Evolutionary conservation across 2,329 filamentous ascomycete species (phyloP).

Genomic region (Neofusicoccum umdonicola): DNA sequence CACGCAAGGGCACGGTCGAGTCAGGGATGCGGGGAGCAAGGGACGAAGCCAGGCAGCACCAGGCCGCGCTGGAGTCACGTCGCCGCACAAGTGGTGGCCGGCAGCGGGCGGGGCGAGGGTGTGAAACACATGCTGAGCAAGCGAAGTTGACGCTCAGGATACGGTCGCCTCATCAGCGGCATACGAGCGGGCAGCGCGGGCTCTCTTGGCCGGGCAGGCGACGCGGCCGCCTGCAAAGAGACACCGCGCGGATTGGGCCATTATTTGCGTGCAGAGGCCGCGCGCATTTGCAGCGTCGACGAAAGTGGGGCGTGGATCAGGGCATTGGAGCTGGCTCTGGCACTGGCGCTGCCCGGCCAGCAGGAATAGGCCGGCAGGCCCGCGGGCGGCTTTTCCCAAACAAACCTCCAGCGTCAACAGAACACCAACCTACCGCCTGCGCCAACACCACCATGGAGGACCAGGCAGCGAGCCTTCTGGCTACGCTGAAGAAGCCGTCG

Average conservation of each 20-base stretch:
- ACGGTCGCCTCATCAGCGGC: neutral
- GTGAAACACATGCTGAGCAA: neutral
- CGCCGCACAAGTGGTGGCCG: neutral
- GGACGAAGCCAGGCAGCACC: neutral
- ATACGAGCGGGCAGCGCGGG: neutral
- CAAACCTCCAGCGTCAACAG: slow-evolving; percentile 12
- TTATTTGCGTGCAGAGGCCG: neutral
- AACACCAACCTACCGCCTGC: slow-evolving; percentile 4
- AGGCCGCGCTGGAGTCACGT: neutral
- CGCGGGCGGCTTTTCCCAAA: slow-evolving; percentile 13
- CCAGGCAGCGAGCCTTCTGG: slow-evolving; percentile 54
- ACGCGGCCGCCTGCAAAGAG: neutral
- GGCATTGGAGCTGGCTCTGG: too few relatives aligned
- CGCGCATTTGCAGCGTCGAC: neutral
- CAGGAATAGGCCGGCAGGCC: neutral
- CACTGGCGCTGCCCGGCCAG: neutral
- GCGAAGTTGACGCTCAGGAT: neutral
- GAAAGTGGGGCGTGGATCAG: neutral
- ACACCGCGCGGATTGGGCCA: neutral
- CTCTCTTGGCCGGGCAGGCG: neutral
- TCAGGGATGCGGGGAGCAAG: slow-evolving; percentile 6
- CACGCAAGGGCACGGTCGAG: slow-evolving; percentile 7
- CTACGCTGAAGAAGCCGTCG: slow-evolving; percentile 60
- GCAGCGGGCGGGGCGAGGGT: neutral
- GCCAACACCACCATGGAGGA: slow-evolving; percentile 50